These are phyloP conservation scores for Aspergillus cejpii DNA, from an alignment of 2,329 filamentous ascomycete species.

Conservation along the genomic window DNA sequence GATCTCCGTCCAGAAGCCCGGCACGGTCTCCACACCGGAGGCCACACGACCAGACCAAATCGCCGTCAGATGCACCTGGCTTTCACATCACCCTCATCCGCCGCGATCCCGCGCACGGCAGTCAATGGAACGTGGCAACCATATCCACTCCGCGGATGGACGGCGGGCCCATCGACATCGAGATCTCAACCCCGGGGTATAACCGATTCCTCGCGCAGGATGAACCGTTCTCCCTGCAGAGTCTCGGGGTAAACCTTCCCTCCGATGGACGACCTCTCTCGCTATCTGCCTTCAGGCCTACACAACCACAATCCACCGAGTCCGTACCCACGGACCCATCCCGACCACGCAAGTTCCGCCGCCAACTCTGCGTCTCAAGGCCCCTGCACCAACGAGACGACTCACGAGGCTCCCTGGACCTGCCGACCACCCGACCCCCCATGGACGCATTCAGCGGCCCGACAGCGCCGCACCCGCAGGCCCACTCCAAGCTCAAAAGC, in stretches of 20 bases:
- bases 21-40: slow-evolving; percentile 23
- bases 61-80: slow-evolving; percentile 16
- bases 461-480: slow-evolving; percentile 8
- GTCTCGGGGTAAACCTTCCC: slow-evolving; percentile 23
- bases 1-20: slow-evolving; percentile 22
- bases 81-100: slow-evolving; percentile 58
- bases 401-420: slow-evolving; percentile 16
- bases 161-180: slow-evolving; percentile 43
- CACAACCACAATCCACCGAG: slow-evolving; percentile 2
- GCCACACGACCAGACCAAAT: slow-evolving; percentile 4
- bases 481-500: slow-evolving; percentile 29
- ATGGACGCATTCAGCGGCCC: slow-evolving; percentile 13
- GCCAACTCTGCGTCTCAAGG: slow-evolving; percentile 30
- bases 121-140: slow-evolving; percentile 69
- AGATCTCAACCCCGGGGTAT: slow-evolving; percentile 56
- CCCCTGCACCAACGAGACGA: slow-evolving; percentile 17
- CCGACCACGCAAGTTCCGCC: slow-evolving; percentile 27
- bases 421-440: slow-evolving; percentile 13
- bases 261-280: slow-evolving; percentile 10
- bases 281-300: slow-evolving; percentile 5
- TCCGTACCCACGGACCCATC: slow-evolving; percentile 11
- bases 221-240: slow-evolving; percentile 31
- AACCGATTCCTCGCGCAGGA: slow-evolving; percentile 47
- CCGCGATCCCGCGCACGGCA: slow-evolving; percentile 61
- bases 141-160: slow-evolving; percentile 43